Percentiles rank a stretch among this genome's conserved stretches.
Conservation (phyloP, 371 early-diverging fungal genomes). For the Mucor irregularis region DNA sequence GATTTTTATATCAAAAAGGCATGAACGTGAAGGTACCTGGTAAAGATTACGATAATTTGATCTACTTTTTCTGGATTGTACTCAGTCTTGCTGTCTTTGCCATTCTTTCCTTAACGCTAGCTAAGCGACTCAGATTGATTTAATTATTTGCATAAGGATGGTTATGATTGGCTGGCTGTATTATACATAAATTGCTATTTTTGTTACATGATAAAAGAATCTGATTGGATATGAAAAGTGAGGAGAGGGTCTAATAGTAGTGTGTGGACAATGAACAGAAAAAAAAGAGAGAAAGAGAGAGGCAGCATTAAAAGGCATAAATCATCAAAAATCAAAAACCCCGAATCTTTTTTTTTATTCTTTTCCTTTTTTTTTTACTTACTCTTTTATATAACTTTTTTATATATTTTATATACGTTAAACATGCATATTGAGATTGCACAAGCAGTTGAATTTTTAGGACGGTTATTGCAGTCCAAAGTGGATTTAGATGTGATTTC, state of each 20-base stretch:
- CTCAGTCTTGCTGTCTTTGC: conserved; percentile 39
- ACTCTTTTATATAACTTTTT: neutral
- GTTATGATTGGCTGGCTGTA: no score
- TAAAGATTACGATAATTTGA: conserved; percentile 50
- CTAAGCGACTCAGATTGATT: conserved; percentile 5
- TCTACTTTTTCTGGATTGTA: conserved; percentile 49
- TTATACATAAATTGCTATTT: no score
- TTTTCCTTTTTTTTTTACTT: conserved; percentile 3
- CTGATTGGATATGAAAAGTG: no score
- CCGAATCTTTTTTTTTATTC: conserved; percentile 6
- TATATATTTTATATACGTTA: no score
- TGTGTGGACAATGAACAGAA: no score
- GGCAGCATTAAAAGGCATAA: neutral
- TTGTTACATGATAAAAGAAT: neutral
- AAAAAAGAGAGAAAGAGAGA: neutral
- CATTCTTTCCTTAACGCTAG: conserved; percentile 29
- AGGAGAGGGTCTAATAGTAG: no score
- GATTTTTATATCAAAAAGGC: conserved; percentile 44
- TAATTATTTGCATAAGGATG: neutral
- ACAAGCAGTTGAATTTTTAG: conserved; percentile 56
- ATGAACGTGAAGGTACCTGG: conserved; percentile 83
- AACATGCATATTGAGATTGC: conserved; percentile 61
- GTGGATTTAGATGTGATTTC: conserved; percentile 33
- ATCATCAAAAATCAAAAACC: no score
- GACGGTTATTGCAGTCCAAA: conserved; percentile 46